Base-by-base conservation (phyloP, 345 rosid species). In the Cardamine chenopodiifolia region DNA sequence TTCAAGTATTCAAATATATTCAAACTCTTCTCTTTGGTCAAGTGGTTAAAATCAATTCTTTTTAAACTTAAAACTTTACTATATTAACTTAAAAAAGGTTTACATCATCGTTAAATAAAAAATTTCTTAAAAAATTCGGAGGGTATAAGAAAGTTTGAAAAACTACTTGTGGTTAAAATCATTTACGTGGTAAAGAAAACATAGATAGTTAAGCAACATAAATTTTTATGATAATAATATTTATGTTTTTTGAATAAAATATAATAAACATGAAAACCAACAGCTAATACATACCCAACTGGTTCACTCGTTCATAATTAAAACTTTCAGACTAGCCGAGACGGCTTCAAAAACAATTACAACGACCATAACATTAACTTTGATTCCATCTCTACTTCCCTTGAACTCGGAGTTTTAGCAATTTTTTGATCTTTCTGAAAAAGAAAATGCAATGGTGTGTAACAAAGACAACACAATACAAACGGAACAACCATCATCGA, bases 401-500 rank as follows among this genome's bases (percentile, higher is more conserved):
- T 88, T 37, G 73, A 31, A 67, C 70, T 68, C 5, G 80, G 61
- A 56, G 66, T 25, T 68, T 72, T 83, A 63, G 71, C 91, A 52
- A 71, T 84, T 23, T 86, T 89, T 1, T 94, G 84, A 71, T 92
- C 98, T 55, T 79, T 82, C 64, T 75, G 75, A 29, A 90, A 86
- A 55, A 66, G 7, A 72, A 47, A 81, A 67, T 91, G 85, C 71
- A 90, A 78, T 2, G 97, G 98, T 14, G 91, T 88, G 79, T 91
- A 93, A 40, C 84, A 87, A 81, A 91, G 79, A 72, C 92, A 80
- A 65, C 97, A 93, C 63, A 91, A 65, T 52, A 93, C 97, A 6
- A 88, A 90, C 15, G 95, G 96, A 53, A 90, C 70, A n/a, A 70
- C 85, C 95, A 88, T 92, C 95, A 91, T 91, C 15, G 88, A 84